Evolutionary conservation across 208 protist species (phyloP).

Genomic region (Leishmania braziliensis): DNA sequence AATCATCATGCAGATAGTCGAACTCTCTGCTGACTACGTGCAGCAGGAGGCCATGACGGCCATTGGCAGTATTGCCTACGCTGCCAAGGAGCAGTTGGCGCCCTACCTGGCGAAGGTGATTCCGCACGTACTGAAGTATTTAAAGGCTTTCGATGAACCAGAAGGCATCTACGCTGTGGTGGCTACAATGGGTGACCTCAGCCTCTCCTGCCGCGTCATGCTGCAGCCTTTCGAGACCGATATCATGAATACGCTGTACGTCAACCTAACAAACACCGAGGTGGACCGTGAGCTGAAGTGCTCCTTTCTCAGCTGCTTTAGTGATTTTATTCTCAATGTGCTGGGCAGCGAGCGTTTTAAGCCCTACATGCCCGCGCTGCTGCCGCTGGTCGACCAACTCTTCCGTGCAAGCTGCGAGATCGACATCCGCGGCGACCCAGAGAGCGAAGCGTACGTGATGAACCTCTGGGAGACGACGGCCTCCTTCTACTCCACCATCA

Average conservation of each 20-base stretch:
- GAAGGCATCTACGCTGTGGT: slow-evolving; percentile 88
- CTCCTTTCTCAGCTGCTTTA: slow-evolving; percentile 92
- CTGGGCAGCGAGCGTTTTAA: slow-evolving; percentile 80
- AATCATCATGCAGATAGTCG: slow-evolving; percentile 57
- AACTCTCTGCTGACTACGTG: slow-evolving; percentile 66
- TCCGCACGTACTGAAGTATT: slow-evolving; percentile 79
- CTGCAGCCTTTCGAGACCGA: slow-evolving; percentile 75
- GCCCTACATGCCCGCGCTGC: slow-evolving; percentile 84
- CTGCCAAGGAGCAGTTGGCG: slow-evolving; percentile 69
- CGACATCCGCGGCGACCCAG: slow-evolving; percentile 67
- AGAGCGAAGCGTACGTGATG: slow-evolving; percentile 86
- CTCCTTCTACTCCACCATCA: slow-evolving; percentile 77
- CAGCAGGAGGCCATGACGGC: slow-evolving; percentile 95
- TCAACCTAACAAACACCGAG: slow-evolving; percentile 66
- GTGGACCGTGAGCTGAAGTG: slow-evolving; percentile 95
- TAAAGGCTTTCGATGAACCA: slow-evolving; percentile 82
- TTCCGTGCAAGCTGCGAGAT: slow-evolving; percentile 67
- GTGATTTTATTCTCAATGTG: slow-evolving; percentile 96
- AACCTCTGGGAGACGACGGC: slow-evolving; percentile 72
- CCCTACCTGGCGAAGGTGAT: slow-evolving; percentile 85
- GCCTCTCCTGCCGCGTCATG: slow-evolving; percentile 68
- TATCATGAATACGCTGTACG: slow-evolving; percentile 87
- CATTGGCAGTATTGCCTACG: slow-evolving; percentile 91
- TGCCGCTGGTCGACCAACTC: slow-evolving; percentile 74
- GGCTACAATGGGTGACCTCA: slow-evolving; percentile 95